phyloP scores from a whole-genome alignment of 108 stramenopile genomes.

The Schizochytrium sp. region DNA sequence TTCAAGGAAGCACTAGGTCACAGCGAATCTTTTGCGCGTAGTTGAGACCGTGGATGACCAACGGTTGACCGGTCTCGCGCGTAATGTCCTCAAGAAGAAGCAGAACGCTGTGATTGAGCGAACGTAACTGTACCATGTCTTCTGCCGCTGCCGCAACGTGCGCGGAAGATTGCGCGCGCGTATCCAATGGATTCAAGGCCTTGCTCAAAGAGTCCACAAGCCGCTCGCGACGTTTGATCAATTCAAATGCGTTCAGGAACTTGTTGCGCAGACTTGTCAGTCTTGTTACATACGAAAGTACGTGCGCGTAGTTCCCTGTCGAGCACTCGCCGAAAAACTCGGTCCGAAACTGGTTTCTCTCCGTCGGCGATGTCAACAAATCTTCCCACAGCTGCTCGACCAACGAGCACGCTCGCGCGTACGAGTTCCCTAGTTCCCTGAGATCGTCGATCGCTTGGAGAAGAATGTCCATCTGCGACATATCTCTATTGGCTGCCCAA shows the following conservation, averaged over 20 bases:
- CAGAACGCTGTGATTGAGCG: not conserved
- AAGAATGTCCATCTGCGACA: not conserved
- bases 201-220: not conserved
- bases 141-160: not conserved
- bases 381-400: constrained; percentile 2
- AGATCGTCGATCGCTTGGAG: not conserved
- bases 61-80: not conserved
- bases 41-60: not conserved
- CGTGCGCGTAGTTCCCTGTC: not conserved
- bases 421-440: not conserved
- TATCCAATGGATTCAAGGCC: not conserved
- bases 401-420: not conserved
- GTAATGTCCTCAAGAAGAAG: not conserved
- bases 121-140: not conserved
- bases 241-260: not conserved
- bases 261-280: not conserved
- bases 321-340: not conserved
- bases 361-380: not conserved
- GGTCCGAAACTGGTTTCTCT: not conserved
- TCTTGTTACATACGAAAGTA: not conserved
- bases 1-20: not conserved
- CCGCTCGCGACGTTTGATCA: constrained; percentile 5
- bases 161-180: not conserved
- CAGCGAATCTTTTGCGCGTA: not conserved
- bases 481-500: not conserved